Percentiles rank a stretch among this genome's conserved stretches.
Evolutionary conservation across 345 rosid species (phyloP).

Genomic region (Linum lewisii): DNA sequence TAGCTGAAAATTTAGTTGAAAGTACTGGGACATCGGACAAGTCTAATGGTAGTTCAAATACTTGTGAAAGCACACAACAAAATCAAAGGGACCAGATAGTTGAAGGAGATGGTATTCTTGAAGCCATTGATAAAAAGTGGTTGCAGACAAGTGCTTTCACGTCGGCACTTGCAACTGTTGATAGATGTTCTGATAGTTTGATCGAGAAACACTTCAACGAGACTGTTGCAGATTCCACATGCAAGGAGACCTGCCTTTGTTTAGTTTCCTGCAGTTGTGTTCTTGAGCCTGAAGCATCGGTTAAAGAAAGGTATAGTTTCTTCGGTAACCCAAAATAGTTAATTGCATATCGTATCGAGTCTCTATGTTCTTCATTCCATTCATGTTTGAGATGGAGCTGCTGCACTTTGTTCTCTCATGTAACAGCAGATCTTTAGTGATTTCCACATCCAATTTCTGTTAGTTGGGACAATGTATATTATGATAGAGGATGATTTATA

Average conservation of each 20-base stretch:
- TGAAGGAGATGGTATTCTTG: slow-evolving; percentile 13
- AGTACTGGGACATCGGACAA: slow-evolving; percentile 27
- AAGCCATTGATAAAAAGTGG: slow-evolving; percentile 18
- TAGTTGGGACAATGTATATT: no score
- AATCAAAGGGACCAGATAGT: slow-evolving; percentile 11
- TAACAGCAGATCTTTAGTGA: no score
- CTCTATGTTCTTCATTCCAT: neutral
- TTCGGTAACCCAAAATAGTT: neutral
- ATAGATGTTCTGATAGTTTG: slow-evolving; percentile 36
- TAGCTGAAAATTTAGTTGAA: slow-evolving; percentile 25
- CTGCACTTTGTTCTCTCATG: no score
- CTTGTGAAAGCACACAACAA: slow-evolving; percentile 20
- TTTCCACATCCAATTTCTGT: no score
- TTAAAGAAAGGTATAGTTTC: neutral
- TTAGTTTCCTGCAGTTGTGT: neutral
- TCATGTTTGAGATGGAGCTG: no score
- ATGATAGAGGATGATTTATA: no score
- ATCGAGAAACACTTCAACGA: slow-evolving; percentile 48
- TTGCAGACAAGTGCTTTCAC: slow-evolving; percentile 2
- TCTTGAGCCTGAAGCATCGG: neutral
- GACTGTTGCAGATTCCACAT: slow-evolving; percentile 45
- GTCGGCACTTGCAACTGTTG: slow-evolving; percentile 15
- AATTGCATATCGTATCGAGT: neutral
- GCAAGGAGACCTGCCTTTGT: slow-evolving; percentile 32
- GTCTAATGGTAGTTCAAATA: slow-evolving; percentile 28